Evolutionary conservation across 371 early-diverging fungal genomes (phyloP).

Genomic region (Mortierella sp.): DNA sequence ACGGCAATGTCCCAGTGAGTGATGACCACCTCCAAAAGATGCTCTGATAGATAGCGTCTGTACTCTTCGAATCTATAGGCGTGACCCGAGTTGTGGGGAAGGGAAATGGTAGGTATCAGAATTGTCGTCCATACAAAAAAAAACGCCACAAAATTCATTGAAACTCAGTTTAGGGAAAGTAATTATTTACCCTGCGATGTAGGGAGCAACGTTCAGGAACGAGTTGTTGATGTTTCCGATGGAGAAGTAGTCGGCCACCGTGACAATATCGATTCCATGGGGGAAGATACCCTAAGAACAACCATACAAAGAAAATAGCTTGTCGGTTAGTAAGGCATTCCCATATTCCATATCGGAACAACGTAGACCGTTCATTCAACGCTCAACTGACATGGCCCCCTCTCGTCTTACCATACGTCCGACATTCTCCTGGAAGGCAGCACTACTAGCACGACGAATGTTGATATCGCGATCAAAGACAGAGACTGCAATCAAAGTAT

Average conservation of each 20-base stretch:
- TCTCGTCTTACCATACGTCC: slow-evolving; percentile 91
- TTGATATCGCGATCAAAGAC: slow-evolving; percentile 95
- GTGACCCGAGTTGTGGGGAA: not conserved
- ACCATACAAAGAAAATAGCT: not conserved
- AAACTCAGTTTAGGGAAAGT: not conserved
- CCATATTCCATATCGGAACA: too few relatives aligned
- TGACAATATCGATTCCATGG: slow-evolving; percentile 93
- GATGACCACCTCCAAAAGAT: slow-evolving; percentile 71
- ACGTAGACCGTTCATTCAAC: too few relatives aligned
- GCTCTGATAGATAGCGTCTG: slow-evolving; percentile 76
- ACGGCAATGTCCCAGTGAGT: slow-evolving; percentile 92
- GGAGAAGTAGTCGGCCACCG: slow-evolving; percentile 91
- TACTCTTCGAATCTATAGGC: slow-evolving; percentile 80
- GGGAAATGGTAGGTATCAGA: too few relatives aligned
- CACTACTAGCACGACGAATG: slow-evolving; percentile 94
- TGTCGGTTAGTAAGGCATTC: too few relatives aligned
- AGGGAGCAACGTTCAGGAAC: slow-evolving; percentile 73
- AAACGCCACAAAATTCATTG: too few relatives aligned
- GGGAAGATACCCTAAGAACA: slow-evolving; percentile 82
- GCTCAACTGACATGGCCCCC: too few relatives aligned
- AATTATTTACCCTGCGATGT: slow-evolving; percentile 77
- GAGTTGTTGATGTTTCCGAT: slow-evolving; percentile 87
- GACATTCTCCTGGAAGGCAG: slow-evolving; percentile 98
- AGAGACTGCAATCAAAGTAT: slow-evolving; percentile 81
- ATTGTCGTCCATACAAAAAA: not conserved